phyloP scores from a whole-genome alignment of 164 flowering plant species.

The Vitis riparia region DNA sequence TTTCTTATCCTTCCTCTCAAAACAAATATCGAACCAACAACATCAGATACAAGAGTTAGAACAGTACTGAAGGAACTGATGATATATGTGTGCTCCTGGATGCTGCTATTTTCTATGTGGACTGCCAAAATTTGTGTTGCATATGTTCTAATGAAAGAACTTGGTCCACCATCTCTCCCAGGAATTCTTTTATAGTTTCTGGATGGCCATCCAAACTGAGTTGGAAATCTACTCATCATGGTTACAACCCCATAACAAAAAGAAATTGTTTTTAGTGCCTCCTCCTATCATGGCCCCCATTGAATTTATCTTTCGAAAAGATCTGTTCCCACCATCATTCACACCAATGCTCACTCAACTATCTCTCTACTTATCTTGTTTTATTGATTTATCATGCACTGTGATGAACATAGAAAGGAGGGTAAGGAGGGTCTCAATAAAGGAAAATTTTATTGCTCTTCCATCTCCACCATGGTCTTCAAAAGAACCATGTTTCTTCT shows the following conservation, averaged over 20 bases:
- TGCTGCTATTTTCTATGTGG: no score
- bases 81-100: no score
- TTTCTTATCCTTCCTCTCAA: no score
- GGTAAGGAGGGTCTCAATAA: not conserved
- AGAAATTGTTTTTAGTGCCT: not conserved
- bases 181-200: no score
- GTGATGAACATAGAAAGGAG: not conserved
- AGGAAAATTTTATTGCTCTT: not conserved
- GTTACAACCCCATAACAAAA: not conserved
- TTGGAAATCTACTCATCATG: conserved; percentile 16
- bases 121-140: no score
- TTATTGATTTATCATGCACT: not conserved
- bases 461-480: conserved; percentile 19
- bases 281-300: conserved; percentile 9
- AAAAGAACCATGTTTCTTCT: conserved; percentile 16
- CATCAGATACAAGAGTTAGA: no score
- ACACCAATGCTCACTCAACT: not conserved
- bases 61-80: no score
- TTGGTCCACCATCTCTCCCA: no score
- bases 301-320: not conserved
- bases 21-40: no score
- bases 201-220: not conserved
- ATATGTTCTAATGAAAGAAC: no score
- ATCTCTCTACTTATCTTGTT: not conserved
- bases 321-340: not conserved